phyloP scores from a whole-genome alignment of 2,329 filamentous ascomycete species.

The Amesomyces nigricolor region DNA sequence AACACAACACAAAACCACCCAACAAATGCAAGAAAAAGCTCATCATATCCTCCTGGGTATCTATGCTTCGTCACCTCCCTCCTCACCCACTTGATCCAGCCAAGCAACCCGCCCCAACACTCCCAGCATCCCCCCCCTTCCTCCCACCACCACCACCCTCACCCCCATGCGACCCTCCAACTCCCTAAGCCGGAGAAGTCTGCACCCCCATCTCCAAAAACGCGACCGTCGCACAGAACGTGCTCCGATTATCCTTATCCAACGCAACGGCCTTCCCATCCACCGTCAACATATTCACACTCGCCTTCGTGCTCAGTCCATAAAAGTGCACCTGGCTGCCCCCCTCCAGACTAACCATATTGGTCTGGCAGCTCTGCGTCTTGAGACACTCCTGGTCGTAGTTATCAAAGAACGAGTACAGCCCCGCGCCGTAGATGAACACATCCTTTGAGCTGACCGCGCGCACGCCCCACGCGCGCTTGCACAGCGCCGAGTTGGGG shows the following conservation, averaged over 20 bases:
- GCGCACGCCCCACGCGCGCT: constrained; percentile 72
- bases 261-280: constrained; percentile 49
- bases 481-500: constrained; percentile 42
- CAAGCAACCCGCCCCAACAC: not conserved
- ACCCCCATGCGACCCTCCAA: not conserved
- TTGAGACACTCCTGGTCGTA: constrained; percentile 66
- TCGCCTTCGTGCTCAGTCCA: constrained; percentile 69
- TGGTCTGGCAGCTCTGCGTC: constrained; percentile 65
- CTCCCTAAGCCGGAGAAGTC: constrained; percentile 3
- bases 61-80: not conserved
- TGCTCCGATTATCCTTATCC: constrained; percentile 59
- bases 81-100: not conserved
- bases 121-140: not conserved
- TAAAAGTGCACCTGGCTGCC: constrained; percentile 58
- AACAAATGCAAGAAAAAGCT: not conserved
- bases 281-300: constrained; percentile 65
- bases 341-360: constrained; percentile 69
- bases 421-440: constrained; percentile 64
- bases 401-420: constrained; percentile 83
- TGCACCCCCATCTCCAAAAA: constrained; percentile 37
- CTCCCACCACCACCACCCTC: not conserved
- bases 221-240: constrained; percentile 58
- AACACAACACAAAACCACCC: not conserved
- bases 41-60: not conserved
- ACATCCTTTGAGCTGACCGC: constrained; percentile 62